Evolutionary conservation across 73 alveolate species (phyloP).

Genomic region (Paramecium tetraurelia): DNA sequence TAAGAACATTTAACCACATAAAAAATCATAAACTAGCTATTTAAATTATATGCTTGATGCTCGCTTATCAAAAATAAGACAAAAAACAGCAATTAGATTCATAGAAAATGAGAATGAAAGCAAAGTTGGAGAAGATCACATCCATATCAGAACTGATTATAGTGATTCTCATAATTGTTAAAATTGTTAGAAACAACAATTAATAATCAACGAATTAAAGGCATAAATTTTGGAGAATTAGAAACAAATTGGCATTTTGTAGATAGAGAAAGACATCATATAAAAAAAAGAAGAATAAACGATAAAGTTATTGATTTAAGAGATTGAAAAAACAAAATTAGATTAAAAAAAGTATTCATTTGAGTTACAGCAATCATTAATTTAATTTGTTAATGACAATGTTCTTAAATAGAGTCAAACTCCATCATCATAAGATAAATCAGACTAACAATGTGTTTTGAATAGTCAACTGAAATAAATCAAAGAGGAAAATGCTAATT

Average conservation of each 20-base stretch:
- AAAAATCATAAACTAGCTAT: not conserved
- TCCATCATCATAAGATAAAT: not conserved
- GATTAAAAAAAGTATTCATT: not conserved
- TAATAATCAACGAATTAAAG: not conserved
- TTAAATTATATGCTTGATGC: not conserved
- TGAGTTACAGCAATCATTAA: not conserved
- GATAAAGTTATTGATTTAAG: not conserved
- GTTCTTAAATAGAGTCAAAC: not conserved
- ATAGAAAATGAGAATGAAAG: not conserved
- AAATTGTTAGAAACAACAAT: not conserved
- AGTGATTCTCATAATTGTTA: conserved; percentile 16
- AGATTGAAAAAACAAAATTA: conserved; percentile 8
- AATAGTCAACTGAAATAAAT: not conserved
- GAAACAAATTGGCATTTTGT: not conserved
- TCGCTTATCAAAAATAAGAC: not conserved
- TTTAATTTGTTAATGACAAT: not conserved
- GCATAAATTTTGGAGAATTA: not conserved
- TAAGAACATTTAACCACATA: not conserved
- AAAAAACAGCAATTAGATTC: not conserved
- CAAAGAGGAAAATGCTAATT: not conserved
- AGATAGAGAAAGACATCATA: not conserved
- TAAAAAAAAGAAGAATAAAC: conserved; percentile 29
- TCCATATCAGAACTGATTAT: not conserved
- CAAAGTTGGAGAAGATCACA: not conserved
- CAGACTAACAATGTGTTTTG: not conserved